A percentile compares a stretch with the other conserved stretches of the same genome.
phyloP scores from a whole-genome alignment of 1,284 basidiomycete genomes.

The Melampsora americana region DNA sequence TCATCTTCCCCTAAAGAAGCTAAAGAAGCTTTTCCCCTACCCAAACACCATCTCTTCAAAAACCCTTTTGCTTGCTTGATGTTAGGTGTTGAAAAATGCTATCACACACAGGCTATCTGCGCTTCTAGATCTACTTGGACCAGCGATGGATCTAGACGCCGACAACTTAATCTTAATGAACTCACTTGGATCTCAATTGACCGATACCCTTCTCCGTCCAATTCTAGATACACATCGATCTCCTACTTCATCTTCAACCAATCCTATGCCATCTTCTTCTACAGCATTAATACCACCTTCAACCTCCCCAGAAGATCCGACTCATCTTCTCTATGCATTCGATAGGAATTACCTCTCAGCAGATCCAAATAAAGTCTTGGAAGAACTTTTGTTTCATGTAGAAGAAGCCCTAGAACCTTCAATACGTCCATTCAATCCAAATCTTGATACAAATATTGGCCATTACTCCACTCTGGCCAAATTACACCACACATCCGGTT shows the following conservation, averaged over 20 bases:
- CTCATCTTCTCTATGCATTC: slow-evolving; percentile 36
- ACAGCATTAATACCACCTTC: not conserved
- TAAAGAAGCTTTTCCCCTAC: not conserved
- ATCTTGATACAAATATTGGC: not conserved
- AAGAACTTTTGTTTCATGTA: slow-evolving; percentile 5
- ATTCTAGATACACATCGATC: slow-evolving; percentile 20
- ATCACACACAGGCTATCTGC: slow-evolving; percentile 13
- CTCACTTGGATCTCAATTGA: slow-evolving; percentile 37
- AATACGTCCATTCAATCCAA: slow-evolving; percentile 7
- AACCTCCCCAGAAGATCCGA: not conserved
- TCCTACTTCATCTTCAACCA: not conserved
- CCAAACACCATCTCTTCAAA: not conserved
- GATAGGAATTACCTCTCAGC: slow-evolving; percentile 33
- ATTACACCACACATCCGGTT: slow-evolving; percentile 9
- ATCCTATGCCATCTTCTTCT: not conserved
- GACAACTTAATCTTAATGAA: slow-evolving; percentile 36
- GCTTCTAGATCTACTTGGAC: slow-evolving; percentile 17
- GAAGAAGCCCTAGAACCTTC: slow-evolving; percentile 27
- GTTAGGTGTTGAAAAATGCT: not conserved
- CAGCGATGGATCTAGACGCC: slow-evolving; percentile 26
- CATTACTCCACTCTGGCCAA: slow-evolving; percentile 1
- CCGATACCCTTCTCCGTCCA: slow-evolving; percentile 28
- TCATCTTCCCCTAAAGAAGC: not conserved
- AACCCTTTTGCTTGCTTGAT: not conserved
- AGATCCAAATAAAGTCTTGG: slow-evolving; percentile 24